phyloP scores from a whole-genome alignment of 306 rosid species.

The Fragaria nilgerrensis region DNA sequence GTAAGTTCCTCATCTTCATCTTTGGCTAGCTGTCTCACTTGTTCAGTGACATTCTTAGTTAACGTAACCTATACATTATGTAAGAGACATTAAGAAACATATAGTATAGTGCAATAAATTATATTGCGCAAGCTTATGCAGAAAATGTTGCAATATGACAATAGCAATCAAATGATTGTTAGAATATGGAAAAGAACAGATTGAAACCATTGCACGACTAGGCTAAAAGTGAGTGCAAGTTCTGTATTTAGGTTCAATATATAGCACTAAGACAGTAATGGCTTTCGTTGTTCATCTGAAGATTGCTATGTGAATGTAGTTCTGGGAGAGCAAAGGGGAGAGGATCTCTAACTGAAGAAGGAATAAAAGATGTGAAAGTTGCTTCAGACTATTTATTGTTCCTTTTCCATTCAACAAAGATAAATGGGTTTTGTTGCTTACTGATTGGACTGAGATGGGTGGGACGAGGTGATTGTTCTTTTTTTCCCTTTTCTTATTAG shows the following conservation, averaged over 20 bases:
- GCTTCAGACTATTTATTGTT: too few relatives aligned
- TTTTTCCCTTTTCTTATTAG: background rate
- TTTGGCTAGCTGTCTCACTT: conserved; percentile 80
- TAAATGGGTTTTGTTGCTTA: background rate
- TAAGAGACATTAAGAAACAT: conserved; percentile 17
- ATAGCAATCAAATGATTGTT: background rate
- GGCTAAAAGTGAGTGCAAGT: background rate
- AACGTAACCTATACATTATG: conserved; percentile 54
- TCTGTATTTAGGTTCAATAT: background rate
- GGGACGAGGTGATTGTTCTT: background rate
- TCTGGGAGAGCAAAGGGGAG: background rate
- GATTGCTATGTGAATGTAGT: background rate
- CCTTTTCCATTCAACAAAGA: background rate
- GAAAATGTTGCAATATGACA: conserved; percentile 2
- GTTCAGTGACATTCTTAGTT: conserved; percentile 97
- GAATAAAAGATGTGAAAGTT: too few relatives aligned
- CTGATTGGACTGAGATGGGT: background rate
- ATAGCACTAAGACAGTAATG: background rate
- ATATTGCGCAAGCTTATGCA: background rate
- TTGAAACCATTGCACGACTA: conserved; percentile 1
- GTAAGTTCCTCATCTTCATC: conserved; percentile 76
- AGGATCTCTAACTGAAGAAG: background rate
- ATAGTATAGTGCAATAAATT: background rate
- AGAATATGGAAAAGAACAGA: conserved; percentile 6
- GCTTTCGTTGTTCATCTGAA: background rate